Percentiles rank a stretch among this genome's conserved stretches.
phyloP scores from a whole-genome alignment of 2,329 filamentous ascomycete species.

The Stylonectria norvegica region DNA sequence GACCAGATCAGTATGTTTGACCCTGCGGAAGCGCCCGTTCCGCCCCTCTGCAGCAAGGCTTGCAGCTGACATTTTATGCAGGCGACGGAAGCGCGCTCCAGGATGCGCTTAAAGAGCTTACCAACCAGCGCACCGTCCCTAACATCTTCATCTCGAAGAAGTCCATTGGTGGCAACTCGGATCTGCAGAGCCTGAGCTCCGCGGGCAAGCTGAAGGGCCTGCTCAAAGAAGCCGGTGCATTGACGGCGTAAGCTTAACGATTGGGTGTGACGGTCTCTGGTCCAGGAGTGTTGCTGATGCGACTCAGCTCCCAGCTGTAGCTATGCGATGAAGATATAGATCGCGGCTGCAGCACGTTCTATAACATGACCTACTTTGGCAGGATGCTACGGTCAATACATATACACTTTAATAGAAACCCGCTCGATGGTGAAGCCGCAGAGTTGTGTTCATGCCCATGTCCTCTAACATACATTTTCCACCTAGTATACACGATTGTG shows the following conservation, averaged over 20 bases:
- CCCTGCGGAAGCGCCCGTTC: background rate
- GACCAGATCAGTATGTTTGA: slow-evolving; percentile 77
- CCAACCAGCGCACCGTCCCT: slow-evolving; percentile 82
- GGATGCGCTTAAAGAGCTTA: slow-evolving; percentile 75
- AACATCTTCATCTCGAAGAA: slow-evolving; percentile 90
- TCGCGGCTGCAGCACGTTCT: too few species aligned
- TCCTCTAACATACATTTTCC: slow-evolving; percentile 20
- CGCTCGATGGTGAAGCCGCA: too few species aligned
- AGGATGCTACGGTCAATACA: too few species aligned
- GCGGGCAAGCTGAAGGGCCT: slow-evolving; percentile 39
- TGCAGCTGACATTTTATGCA: slow-evolving; percentile 34
- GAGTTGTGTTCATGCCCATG: slow-evolving; percentile 18
- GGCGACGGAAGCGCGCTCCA: slow-evolving; percentile 83
- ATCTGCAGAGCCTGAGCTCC: slow-evolving; percentile 61
- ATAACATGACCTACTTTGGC: too few species aligned
- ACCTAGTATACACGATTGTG: slow-evolving; percentile 22
- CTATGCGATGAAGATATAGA: too few species aligned
- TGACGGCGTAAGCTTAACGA: slow-evolving; percentile 44
- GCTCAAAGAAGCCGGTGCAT: slow-evolving; percentile 41
- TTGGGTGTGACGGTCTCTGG: slow-evolving; percentile 5
- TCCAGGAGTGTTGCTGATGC: background rate
- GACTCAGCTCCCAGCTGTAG: slow-evolving; percentile 26
- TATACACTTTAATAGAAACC: too few species aligned
- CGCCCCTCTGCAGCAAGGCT: background rate
- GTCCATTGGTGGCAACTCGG: slow-evolving; percentile 96